phyloP scores from a whole-genome alignment of 805 yeast genomes.

The Saturnispora kantuleensis region DNA sequence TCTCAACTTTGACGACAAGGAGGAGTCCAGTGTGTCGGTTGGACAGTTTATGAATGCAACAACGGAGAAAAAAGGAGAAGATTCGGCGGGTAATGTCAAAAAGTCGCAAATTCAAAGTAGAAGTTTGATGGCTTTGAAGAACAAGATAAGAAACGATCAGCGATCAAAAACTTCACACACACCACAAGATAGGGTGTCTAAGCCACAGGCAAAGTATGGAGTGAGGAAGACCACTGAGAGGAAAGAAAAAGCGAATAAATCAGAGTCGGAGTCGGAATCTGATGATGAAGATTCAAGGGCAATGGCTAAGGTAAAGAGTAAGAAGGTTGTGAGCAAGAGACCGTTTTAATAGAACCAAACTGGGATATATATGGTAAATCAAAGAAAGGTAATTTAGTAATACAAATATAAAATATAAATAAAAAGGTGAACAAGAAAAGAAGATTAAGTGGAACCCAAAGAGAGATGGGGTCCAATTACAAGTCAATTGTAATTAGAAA shows the following conservation, averaged over 20 bases:
- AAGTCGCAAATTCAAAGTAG: slow-evolving; percentile 12
- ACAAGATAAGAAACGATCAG: slow-evolving; percentile 20
- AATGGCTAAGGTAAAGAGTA: not conserved
- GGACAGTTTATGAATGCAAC: slow-evolving; percentile 10
- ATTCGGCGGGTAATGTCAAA: slow-evolving; percentile 6
- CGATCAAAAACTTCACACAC: slow-evolving; percentile 7
- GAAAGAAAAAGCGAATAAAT: not conserved
- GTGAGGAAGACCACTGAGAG: not conserved
- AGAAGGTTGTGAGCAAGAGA: slow-evolving; percentile 2
- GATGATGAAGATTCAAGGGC: slow-evolving; percentile 2
- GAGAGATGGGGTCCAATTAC: no score
- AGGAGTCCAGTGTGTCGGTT: slow-evolving; percentile 3
- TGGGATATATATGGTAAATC: no score
- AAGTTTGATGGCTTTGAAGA: slow-evolving; percentile 21
- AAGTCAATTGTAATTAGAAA: not conserved
- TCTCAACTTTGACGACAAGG: slow-evolving; percentile 11
- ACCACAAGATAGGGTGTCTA: slow-evolving; percentile 1
- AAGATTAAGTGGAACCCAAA: no score
- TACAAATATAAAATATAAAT: no score
- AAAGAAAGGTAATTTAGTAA: no score
- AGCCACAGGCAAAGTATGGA: slow-evolving; percentile 1
- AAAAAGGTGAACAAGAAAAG: no score
- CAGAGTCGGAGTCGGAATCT: not conserved
- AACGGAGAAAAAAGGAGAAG: slow-evolving; percentile 4
- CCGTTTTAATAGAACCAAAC: not conserved